phyloP scores from a whole-genome alignment of 148 eudicot genomes.

The Camellia japonica region DNA sequence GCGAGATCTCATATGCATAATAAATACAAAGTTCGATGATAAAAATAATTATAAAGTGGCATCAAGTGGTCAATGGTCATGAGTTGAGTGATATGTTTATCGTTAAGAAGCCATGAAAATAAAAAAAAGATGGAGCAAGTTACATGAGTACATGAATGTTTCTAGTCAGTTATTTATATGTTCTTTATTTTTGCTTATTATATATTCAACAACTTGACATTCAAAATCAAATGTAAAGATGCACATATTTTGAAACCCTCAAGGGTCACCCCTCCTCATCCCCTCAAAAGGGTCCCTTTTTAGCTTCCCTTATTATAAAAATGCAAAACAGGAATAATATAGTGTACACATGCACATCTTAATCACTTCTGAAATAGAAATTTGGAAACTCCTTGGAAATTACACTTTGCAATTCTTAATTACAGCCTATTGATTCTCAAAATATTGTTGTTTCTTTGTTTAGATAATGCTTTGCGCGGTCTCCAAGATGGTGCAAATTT shows the following conservation, averaged over 20 bases:
- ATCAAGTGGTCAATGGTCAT: too few species aligned
- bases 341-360: background rate
- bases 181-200: background rate
- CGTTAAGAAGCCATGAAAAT: background rate
- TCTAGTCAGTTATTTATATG: background rate
- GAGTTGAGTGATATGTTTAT: too few species aligned
- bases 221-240: background rate
- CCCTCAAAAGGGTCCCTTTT: background rate
- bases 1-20: too few species aligned
- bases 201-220: background rate
- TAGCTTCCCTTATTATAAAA: background rate
- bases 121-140: background rate
- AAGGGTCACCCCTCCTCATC: background rate
- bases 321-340: background rate
- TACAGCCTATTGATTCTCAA: background rate
- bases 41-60: background rate
- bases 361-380: background rate
- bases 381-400: slow-evolving; percentile 7
- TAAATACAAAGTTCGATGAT: too few species aligned
- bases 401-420: background rate
- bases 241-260: background rate
- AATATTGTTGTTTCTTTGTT: too few species aligned
- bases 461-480: background rate
- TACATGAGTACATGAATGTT: background rate
- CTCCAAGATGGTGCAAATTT: background rate